Evolutionary conservation across 225 moss, liverwort and hornwort genomes (phyloP), one percentile per base, ranked within the genome.

Genomic region (Polytrichum commune): DNA sequence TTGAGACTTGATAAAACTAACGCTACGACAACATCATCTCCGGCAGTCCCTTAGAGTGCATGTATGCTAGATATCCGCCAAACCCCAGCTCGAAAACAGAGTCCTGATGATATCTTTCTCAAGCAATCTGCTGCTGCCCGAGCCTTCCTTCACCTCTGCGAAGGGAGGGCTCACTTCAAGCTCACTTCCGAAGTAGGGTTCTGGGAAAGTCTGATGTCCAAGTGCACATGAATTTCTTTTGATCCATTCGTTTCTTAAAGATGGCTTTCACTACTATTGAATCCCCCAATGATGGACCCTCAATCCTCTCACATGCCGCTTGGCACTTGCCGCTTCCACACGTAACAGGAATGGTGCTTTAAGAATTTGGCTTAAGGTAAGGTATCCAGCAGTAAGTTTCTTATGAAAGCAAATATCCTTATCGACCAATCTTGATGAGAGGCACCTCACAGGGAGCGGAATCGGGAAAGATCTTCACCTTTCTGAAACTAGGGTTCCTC

Each of bases 401-500:
- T 73, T 35, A 60, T 70, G 6, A 55, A 76, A 66, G 5, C 5
- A 38, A 38, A n/a, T n/a, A 77, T 67, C 73, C 57, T 66, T 77
- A 69, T 75, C 53, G 68, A 27, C 58, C 72, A 72, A 67, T 46
- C 13, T 54, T 75, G 29, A 65, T 8, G 9, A 56, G 54, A 53
- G 62, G 53, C 19, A 25, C 46, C 53, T 13, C 19, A 53, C 22
- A 25, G 53, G 2, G 7, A 8, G 5, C 25, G 64, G 66, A 80
- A 68, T 72, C 76, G 69, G 76, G 73, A 25, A 33, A 63, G n/a
- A 20, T 24, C 0, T 23, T 55, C 19, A 16, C 60, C 20, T 54
- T 64, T 60, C 23, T 69, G 27, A 1, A 65, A 76, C 58, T 58
- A 58, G 58, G 58, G 58, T 58, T 58, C 22, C 22, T 58, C 58